Evolutionary conservation across 2,329 filamentous ascomycete genomes (phyloP), one percentile per base, ranked within the genome.

Genomic region (Penicillium digitatum): DNA sequence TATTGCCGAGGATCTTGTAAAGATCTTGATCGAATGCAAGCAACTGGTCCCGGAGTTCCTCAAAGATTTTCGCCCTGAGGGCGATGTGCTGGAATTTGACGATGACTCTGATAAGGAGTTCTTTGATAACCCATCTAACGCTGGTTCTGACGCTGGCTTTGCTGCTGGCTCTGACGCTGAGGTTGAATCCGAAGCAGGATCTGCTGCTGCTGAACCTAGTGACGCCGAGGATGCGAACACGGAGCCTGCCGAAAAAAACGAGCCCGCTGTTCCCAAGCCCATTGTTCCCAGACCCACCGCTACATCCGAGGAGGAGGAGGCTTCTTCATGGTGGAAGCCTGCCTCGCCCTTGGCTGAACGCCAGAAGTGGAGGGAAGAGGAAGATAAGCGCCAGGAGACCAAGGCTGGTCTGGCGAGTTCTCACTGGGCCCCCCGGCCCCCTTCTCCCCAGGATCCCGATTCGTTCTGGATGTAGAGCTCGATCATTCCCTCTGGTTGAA

Each of bases 1-100:
- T 3, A 76, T 97, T 39, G 90, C 82, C 0, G 79, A 82, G 10
- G 84, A 88, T 1, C 79, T 99, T 0, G 88, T 90, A 35, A 91
- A 92, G 70, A 85, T 90, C 6, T 79, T 99, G 0, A 68, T 95
- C 0, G 93, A 97, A 74, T 89, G 85, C 5, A 80, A 85, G 5
- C 90, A 96, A 73, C 74, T 79, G 0, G 75, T 99, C 26, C 94
- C 94, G 0, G 88, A 95, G 0, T 97, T 97, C 69, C 81, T 97
- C 0, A 69, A 87, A 61, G 61, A 78, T 0, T 85, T 83, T 69
- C 82, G 70, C 52, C 77, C 77, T 0, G 67, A 70, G 1, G 69
- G 72, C 6, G 62, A 70, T 55, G 31, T 72, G 8, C 53, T 82
- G 6, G 68, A 73, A 3, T 85, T 82, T 58, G 74, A 83, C 20